Conservation (phyloP, 2,329 filamentous ascomycete species). For the Penicillium sp. region DNA sequence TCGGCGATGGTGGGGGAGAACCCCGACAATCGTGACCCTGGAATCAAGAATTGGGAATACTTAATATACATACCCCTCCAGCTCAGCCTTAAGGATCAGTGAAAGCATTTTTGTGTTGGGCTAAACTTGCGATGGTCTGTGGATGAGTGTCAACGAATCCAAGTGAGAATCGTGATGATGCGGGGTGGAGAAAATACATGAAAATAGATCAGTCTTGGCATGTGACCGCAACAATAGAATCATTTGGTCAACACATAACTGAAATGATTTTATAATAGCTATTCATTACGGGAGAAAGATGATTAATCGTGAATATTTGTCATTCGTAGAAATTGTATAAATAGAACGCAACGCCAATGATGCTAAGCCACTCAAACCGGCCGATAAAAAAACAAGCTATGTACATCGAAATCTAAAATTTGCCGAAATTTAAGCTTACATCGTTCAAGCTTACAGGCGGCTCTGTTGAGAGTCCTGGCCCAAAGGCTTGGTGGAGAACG, state of each 20-base stretch:
- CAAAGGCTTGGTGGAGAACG: conserved; percentile 64
- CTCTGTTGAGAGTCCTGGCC: conserved; percentile 36
- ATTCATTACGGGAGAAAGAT: neutral
- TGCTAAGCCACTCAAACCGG: conserved; percentile 24
- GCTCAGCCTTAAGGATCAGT: conserved; percentile 39
- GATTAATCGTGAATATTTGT: conserved; percentile 6
- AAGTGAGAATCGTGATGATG: conserved; percentile 16
- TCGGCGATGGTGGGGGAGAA: conserved; percentile 11
- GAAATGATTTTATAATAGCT: neutral
- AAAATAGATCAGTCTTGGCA: conserved; percentile 24
- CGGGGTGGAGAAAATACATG: conserved; percentile 26
- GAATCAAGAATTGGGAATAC: neutral
- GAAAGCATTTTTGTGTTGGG: conserved; percentile 37
- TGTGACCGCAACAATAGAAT: conserved; percentile 12
- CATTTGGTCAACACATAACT: neutral
- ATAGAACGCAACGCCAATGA: conserved; percentile 27
- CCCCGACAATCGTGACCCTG: neutral
- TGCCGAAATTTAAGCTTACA: conserved; percentile 1
- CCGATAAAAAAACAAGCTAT: conserved; percentile 21
- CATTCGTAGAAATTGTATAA: conserved; percentile 15
- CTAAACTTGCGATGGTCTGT: neutral
- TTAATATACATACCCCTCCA: conserved; percentile 33
- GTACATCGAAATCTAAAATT: conserved; percentile 21
- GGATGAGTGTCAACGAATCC: conserved; percentile 5
- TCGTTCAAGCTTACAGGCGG: conserved; percentile 29